These are phyloP conservation scores for Actinomucor elegans DNA, from an alignment of 371 early-diverging fungal genomes.

Conservation along the genomic window DNA sequence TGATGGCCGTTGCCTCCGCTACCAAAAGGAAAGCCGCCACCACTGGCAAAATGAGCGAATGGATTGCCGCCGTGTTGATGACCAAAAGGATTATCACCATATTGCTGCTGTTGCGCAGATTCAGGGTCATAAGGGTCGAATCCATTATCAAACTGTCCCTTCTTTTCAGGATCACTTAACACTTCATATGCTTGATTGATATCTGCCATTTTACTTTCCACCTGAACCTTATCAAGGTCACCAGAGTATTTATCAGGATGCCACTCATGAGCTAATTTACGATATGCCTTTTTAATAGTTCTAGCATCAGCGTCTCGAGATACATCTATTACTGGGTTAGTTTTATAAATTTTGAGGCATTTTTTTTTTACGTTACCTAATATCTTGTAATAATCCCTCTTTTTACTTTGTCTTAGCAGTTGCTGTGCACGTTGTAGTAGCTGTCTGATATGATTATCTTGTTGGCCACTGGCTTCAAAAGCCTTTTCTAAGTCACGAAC, in stretches of 20 bases:
- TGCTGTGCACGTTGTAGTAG: constrained; percentile 66
- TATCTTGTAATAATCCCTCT: constrained; percentile 93
- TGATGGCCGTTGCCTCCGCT: constrained; percentile 46
- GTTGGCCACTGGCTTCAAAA: constrained; percentile 58
- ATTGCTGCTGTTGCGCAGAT: constrained; percentile 43
- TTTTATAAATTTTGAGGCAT: constrained; percentile 26
- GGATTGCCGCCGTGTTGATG: constrained; percentile 42
- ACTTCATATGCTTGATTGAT: constrained; percentile 95
- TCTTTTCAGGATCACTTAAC: constrained; percentile 73
- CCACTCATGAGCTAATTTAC: constrained; percentile 84
- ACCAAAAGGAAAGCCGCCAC: constrained; percentile 54
- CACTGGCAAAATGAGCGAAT: constrained; percentile 60
- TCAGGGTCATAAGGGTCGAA: constrained; percentile 92
- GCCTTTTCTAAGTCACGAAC: constrained; percentile 71
- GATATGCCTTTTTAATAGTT: constrained; percentile 92
- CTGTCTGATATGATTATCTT: constrained; percentile 60
- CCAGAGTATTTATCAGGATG: constrained; percentile 92
- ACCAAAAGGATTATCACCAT: constrained; percentile 51
- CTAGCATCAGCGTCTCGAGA: constrained; percentile 68
- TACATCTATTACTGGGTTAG: constrained; percentile 58
- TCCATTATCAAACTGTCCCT: constrained; percentile 85
- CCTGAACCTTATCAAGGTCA: constrained; percentile 74
- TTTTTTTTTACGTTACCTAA: constrained; percentile 48
- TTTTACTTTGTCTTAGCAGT: constrained; percentile 68
- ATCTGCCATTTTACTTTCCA: constrained; percentile 88